Conservation (phyloP, 148 eudicot genomes). For the Nepenthes mirabilis region DNA sequence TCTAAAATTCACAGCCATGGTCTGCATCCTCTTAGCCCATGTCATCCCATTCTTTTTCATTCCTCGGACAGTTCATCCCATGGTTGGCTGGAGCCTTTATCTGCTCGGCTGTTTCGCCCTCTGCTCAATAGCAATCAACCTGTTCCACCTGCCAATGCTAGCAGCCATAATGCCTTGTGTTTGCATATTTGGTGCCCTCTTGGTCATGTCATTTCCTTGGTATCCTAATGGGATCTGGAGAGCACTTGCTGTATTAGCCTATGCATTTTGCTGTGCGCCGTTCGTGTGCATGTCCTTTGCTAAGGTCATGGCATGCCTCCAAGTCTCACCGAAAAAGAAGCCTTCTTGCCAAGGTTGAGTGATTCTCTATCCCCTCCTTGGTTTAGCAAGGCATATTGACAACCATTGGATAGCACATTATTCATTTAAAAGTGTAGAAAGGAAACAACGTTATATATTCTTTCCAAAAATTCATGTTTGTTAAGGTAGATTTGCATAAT, state of each 20-base stretch:
- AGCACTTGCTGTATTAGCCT: constrained; percentile 47
- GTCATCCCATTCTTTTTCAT: constrained; percentile 54
- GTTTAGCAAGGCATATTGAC: constrained; percentile 63
- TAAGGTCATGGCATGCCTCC: constrained; percentile 36
- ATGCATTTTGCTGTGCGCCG: constrained; percentile 65
- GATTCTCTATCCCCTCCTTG: constrained; percentile 45
- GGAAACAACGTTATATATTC: no score
- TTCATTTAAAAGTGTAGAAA: background rate
- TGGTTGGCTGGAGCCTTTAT: constrained; percentile 84
- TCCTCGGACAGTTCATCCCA: constrained; percentile 74
- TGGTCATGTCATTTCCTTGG: constrained; percentile 79
- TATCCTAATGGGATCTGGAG: constrained; percentile 59
- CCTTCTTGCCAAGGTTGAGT: constrained; percentile 55
- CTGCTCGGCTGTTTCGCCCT: constrained; percentile 55
- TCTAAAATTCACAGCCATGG: constrained; percentile 41
- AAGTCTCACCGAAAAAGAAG: constrained; percentile 54
- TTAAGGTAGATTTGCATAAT: no score
- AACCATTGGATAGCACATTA: background rate
- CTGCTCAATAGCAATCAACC: constrained; percentile 39
- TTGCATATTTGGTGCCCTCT: constrained; percentile 56
- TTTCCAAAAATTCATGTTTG: no score
- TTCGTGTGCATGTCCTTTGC: constrained; percentile 37
- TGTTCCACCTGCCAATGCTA: constrained; percentile 52
- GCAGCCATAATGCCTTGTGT: constrained; percentile 58
- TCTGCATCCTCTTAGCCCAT: constrained; percentile 57